Base-by-base conservation (phyloP, 108 stramenopile species). In the Cafeteria roenbergensis region DNA sequence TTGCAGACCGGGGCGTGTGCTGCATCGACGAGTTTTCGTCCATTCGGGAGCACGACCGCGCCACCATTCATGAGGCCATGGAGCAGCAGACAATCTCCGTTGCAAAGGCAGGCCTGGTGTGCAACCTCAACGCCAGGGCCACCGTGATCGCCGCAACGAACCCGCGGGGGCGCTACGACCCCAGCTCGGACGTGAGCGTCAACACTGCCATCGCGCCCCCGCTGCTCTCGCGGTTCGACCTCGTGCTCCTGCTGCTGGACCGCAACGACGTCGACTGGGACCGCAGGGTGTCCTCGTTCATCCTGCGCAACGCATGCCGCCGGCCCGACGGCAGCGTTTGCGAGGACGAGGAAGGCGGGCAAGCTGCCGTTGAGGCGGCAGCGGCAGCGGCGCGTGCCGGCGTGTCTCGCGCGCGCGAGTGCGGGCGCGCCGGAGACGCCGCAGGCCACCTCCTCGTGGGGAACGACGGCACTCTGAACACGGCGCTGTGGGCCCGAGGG, bases 31-130 rank as follows among this genome's bases (percentile, higher is more conserved):
- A 98, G 71, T n/a, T n/a, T 42, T 56, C 55, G 33, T 51, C 75
- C 34, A 93, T 73, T 64, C 86, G 53, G 76, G 60, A 73, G 52
- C 72, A n/a, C 42, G 84, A 84, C 35, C 54, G 82, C 8, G 73
- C 90, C 0, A 80, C 92, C 34, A 98, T 98, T 63, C 97, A 94
- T 68, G 97, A 98, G 70, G 97, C 96, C 20, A 95, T 97, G 96
- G 96, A 97, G 71, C 93, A 95, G 75, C 96, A 97, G 72, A 92
- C 92, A 4, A 67, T 95, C 21, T 84, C 82, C 24, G 91, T 97
- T 1, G 93, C 93, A 34, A 97, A 97, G 73, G 96, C 93, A 2
- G 96, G 96, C 0, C 87, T 97, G 37, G 88, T 96, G 33, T 89
- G 89, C 71, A 94, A 94, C 68, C 78, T 99, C 51, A 91, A 92